A percentile compares a stretch with the other conserved stretches of the same genome.
These are phyloP conservation scores for Trichothecium roseum DNA, from an alignment of 2,329 filamentous ascomycete species.

Conservation along the genomic window DNA sequence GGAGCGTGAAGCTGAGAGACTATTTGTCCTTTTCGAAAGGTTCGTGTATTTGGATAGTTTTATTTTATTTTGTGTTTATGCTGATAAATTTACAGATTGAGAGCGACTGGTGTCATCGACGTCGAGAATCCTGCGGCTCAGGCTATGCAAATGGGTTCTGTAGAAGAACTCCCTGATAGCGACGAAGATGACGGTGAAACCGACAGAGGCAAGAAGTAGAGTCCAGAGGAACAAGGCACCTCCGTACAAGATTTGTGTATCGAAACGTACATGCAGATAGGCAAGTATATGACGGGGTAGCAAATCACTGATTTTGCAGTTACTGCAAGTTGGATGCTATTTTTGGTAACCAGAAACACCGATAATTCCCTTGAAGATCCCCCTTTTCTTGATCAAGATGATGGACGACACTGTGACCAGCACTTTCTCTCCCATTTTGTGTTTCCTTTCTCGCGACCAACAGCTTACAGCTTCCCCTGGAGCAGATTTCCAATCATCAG, in stretches of 20 bases:
- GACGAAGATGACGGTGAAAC: slow-evolving; percentile 39
- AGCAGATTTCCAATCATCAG: slow-evolving; percentile 69
- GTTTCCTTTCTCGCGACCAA: too few relatives aligned
- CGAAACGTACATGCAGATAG: too few relatives aligned
- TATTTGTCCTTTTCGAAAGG: slow-evolving; percentile 89
- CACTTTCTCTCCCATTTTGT: too few relatives aligned
- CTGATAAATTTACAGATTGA: slow-evolving; percentile 36
- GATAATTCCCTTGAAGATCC: too few relatives aligned
- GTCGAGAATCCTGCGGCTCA: slow-evolving; percentile 70
- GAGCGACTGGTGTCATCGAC: slow-evolving; percentile 63
- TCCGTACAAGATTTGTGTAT: too few relatives aligned
- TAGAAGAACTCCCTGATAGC: slow-evolving; percentile 49
- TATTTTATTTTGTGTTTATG: background rate
- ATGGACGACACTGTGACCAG: too few relatives aligned
- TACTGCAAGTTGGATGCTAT: too few relatives aligned
- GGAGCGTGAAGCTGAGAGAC: slow-evolving; percentile 76
- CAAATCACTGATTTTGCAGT: too few relatives aligned
- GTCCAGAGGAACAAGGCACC: background rate
- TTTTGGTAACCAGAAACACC: too few relatives aligned
- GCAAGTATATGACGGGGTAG: too few relatives aligned
- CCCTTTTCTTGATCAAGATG: too few relatives aligned
- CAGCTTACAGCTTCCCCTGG: slow-evolving; percentile 58
- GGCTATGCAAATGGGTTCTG: slow-evolving; percentile 57
- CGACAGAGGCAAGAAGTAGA: background rate
- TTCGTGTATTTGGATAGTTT: slow-evolving; percentile 22